Percentiles rank a stretch among this genome's conserved stretches.
phyloP scores from a whole-genome alignment of 805 yeast genomes.

The Barnettozyma populi region DNA sequence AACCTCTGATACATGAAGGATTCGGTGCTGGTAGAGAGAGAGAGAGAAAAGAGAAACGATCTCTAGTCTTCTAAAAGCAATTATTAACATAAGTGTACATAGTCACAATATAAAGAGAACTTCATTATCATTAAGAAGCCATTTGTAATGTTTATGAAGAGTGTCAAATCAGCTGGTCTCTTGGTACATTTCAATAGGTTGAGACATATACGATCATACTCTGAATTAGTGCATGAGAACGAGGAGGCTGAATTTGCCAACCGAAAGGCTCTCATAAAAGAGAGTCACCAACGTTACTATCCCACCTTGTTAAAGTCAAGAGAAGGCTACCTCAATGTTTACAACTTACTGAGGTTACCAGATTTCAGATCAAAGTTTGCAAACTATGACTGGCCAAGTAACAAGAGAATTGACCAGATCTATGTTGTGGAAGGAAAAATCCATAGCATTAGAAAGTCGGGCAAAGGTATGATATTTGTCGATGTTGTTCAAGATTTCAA shows the following conservation, averaged over 20 bases:
- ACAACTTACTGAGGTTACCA: slow-evolving; percentile 29
- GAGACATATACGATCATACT: not conserved
- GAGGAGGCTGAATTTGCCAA: slow-evolving; percentile 22
- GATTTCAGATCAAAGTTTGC: slow-evolving; percentile 32
- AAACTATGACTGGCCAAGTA: slow-evolving; percentile 19
- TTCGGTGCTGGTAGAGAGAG: not conserved
- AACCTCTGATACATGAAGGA: slow-evolving; percentile 2
- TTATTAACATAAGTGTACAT: slow-evolving; percentile 1
- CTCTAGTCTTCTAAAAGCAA: not conserved
- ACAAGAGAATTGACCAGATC: slow-evolving; percentile 20
- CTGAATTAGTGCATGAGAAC: slow-evolving; percentile 13
- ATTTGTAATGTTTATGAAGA: slow-evolving; percentile 1
- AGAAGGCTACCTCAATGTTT: not conserved
- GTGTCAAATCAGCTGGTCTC: not conserved
- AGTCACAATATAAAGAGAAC: not conserved
- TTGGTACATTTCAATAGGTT: not conserved
- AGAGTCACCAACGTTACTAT: slow-evolving; percentile 16
- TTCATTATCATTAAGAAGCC: not conserved
- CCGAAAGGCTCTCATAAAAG: slow-evolving; percentile 17
- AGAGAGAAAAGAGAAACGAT: not conserved
- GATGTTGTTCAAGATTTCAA: slow-evolving; percentile 59
- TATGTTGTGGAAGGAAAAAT: slow-evolving; percentile 49
- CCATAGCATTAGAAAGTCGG: slow-evolving; percentile 51
- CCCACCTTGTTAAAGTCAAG: slow-evolving; percentile 22
- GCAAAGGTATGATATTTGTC: slow-evolving; percentile 63